Evolutionary conservation across 2,329 filamentous ascomycete species (phyloP).

Genomic region (Trichoderma sp.): DNA sequence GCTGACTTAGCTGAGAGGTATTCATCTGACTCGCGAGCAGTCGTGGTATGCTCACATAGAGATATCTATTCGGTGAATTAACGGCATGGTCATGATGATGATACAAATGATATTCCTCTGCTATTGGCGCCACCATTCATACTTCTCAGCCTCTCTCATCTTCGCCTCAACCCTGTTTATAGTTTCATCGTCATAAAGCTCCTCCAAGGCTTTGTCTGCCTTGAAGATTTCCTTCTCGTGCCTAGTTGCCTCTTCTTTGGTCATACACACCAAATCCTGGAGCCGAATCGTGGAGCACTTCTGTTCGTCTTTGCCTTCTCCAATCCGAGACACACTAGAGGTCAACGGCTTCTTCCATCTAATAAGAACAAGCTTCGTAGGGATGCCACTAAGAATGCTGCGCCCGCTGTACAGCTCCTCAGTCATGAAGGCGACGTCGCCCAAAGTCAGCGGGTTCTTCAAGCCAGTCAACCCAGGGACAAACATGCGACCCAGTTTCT

Average conservation of each 20-base stretch:
- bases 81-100: background rate
- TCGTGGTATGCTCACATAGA: background rate
- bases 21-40: too few relatives aligned
- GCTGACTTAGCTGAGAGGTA: too few relatives aligned
- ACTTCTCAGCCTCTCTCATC: constrained; percentile 65
- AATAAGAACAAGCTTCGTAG: constrained; percentile 76
- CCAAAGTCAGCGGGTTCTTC: constrained; percentile 73
- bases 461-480: constrained; percentile 60
- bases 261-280: constrained; percentile 83
- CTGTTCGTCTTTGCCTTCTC: constrained; percentile 70
- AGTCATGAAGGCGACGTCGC: constrained; percentile 83
- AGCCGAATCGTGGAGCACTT: constrained; percentile 71
- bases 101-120: background rate
- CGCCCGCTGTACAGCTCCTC: constrained; percentile 87
- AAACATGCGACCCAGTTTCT: constrained; percentile 63
- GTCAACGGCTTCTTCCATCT: constrained; percentile 71
- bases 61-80: background rate
- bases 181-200: constrained; percentile 71
- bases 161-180: constrained; percentile 68
- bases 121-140: constrained; percentile 54
- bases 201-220: constrained; percentile 65
- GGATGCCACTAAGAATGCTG: constrained; percentile 79
- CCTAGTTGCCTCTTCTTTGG: constrained; percentile 79
- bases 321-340: constrained; percentile 61
- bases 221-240: constrained; percentile 82